phyloP scores from a whole-genome alignment of 1,139 yeast genomes.

The Debaryomyces singareniensis region DNA sequence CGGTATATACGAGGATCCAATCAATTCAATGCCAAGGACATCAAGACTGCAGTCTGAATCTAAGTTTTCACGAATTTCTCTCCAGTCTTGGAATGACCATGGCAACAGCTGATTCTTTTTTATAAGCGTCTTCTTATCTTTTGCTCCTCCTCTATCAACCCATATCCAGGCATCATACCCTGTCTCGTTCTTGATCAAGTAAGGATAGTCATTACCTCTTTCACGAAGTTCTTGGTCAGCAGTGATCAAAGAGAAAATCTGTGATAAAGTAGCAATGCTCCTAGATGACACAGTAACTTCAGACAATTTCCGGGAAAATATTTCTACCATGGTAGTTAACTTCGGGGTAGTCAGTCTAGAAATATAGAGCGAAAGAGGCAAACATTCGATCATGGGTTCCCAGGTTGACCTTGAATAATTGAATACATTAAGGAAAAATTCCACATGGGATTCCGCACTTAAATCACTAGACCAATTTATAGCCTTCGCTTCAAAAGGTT shows the following conservation, averaged over 20 bases:
- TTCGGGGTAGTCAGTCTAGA: slow-evolving; percentile 42
- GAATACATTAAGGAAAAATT: slow-evolving; percentile 71
- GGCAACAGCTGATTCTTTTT: slow-evolving; percentile 50
- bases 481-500: slow-evolving; percentile 67
- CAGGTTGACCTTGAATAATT: slow-evolving; percentile 90
- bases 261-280: slow-evolving; percentile 71
- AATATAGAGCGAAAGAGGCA: slow-evolving; percentile 76
- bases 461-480: slow-evolving; percentile 89
- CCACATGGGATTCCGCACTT: slow-evolving; percentile 64
- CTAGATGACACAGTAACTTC: slow-evolving; percentile 80
- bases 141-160: slow-evolving; percentile 41
- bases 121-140: slow-evolving; percentile 24
- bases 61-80: slow-evolving; percentile 71
- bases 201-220: slow-evolving; percentile 81
- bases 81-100: slow-evolving; percentile 97
- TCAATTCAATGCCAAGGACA: slow-evolving; percentile 53
- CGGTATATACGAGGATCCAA: slow-evolving; percentile 49
- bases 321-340: slow-evolving; percentile 47
- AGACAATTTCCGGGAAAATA: slow-evolving; percentile 68
- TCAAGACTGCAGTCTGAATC: slow-evolving; percentile 59
- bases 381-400: slow-evolving; percentile 92
- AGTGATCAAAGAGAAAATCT: slow-evolving; percentile 52
- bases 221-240: slow-evolving; percentile 51
- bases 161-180: slow-evolving; percentile 76
- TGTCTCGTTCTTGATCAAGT: slow-evolving; percentile 74